Evolutionary conservation across 2,329 filamentous ascomycete genomes (phyloP).

Genomic region (Colletotrichum echinochloae): DNA sequence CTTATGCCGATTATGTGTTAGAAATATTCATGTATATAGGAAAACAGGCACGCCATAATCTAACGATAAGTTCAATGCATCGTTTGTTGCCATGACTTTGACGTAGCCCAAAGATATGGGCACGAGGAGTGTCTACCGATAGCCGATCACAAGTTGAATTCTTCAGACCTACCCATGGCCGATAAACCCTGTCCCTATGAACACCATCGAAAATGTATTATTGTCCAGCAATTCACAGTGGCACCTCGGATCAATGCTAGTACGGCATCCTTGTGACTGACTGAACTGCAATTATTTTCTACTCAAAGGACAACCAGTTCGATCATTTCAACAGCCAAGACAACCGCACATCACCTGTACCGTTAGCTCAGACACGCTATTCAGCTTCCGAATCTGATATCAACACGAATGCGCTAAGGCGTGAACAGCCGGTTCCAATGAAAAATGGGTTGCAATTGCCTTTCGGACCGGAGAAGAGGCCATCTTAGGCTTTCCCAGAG

Average conservation of each 20-base stretch:
- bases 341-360: too few relatives aligned
- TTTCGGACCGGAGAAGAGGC: not conserved
- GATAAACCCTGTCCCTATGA: not conserved
- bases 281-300: not conserved
- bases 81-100: not conserved
- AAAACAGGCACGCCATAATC: not conserved
- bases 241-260: not conserved
- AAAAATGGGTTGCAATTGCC: not conserved
- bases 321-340: not conserved
- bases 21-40: not conserved
- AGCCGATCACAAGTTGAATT: too few relatives aligned
- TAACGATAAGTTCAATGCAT: not conserved
- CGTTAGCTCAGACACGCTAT: not conserved
- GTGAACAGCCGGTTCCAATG: not conserved
- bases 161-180: too few relatives aligned
- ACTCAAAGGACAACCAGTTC: too few relatives aligned
- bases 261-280: not conserved
- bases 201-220: not conserved
- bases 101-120: not conserved
- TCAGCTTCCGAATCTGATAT: not conserved
- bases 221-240: not conserved
- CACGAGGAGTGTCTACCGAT: not conserved
- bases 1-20: not conserved
- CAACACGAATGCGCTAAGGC: too few relatives aligned
- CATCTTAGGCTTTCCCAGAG: constrained; percentile 13